phyloP scores from a whole-genome alignment of 1,139 yeast genomes.

The Scheffersomyces cryptocercus region DNA sequence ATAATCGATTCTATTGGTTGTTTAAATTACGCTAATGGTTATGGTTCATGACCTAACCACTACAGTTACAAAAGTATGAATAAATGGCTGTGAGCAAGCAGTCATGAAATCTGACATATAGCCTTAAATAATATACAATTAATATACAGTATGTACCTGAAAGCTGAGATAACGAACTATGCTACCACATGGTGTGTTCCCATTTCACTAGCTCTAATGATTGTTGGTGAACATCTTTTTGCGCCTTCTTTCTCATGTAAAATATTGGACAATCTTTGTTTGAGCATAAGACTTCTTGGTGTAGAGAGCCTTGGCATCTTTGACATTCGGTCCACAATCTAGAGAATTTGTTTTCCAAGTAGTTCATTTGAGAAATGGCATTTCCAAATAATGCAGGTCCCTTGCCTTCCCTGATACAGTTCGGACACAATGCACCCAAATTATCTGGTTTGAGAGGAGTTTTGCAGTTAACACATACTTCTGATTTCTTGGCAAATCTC shows the following conservation, averaged over 20 bases:
- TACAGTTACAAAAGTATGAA: too few species aligned
- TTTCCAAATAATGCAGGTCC: conserved; percentile 72
- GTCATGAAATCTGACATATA: too few species aligned
- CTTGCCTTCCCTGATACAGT: conserved; percentile 67
- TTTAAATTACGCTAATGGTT: conserved; percentile 1
- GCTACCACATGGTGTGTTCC: conserved; percentile 61
- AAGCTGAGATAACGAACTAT: conserved; percentile 4
- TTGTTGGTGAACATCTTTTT: conserved; percentile 76
- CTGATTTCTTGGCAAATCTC: conserved; percentile 89
- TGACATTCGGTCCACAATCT: conserved; percentile 98
- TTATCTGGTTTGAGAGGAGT: conserved; percentile 69
- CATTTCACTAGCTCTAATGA: conserved; percentile 72
- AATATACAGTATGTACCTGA: too few species aligned
- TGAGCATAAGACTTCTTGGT: conserved; percentile 93
- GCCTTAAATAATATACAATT: too few species aligned
- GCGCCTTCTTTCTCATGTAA: conserved; percentile 95
- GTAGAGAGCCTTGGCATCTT: conserved; percentile 93
- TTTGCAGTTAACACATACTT: conserved; percentile 84
- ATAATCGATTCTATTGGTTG: conserved; percentile 3
- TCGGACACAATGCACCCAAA: conserved; percentile 78
- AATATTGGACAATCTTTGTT: conserved; percentile 97
- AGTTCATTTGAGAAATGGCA: conserved; percentile 77
- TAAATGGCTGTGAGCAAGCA: too few species aligned
- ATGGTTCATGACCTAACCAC: background rate
- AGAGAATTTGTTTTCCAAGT: conserved; percentile 79